These are phyloP conservation scores for Ophiocordyceps camponoti-rufipedis DNA, from an alignment of 2,329 filamentous ascomycete genomes.

Conservation along the genomic window DNA sequence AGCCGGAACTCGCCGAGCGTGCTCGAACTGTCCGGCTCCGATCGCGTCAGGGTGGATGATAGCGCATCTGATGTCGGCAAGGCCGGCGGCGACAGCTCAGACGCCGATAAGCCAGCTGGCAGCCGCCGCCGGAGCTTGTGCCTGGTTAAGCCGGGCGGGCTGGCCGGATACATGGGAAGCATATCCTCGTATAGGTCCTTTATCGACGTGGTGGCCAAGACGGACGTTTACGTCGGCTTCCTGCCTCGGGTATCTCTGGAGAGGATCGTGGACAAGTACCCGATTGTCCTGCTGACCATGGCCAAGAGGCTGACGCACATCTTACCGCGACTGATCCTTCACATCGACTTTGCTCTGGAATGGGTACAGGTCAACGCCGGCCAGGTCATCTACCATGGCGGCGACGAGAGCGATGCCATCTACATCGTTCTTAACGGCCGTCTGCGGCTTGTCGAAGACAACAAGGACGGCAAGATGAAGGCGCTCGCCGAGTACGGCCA, in stretches of 20 bases:
- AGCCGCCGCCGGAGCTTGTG: constrained; percentile 55
- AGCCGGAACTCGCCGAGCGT: constrained; percentile 15
- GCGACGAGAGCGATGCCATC: constrained; percentile 92
- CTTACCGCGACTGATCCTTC: constrained; percentile 72
- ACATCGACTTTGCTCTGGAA: constrained; percentile 95
- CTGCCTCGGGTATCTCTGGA: constrained; percentile 72
- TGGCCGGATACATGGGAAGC: constrained; percentile 87
- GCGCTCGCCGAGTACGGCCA: constrained; percentile 89
- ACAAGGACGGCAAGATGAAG: constrained; percentile 61
- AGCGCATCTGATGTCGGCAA: background rate
- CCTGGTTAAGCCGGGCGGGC: constrained; percentile 80
- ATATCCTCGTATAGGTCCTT: constrained; percentile 93
- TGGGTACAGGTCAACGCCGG: constrained; percentile 96
- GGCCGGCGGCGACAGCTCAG: background rate
- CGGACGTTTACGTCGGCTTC: constrained; percentile 95
- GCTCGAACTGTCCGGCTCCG: constrained; percentile 10
- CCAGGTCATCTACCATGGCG: constrained; percentile 84
- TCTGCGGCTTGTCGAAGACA: constrained; percentile 67
- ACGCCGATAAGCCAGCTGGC: constrained; percentile 20
- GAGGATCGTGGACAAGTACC: constrained; percentile 80
- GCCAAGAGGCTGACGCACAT: constrained; percentile 85
- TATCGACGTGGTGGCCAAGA: constrained; percentile 92
- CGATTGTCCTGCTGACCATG: constrained; percentile 84
- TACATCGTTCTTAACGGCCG: constrained; percentile 95
- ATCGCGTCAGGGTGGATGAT: constrained; percentile 6